Evolutionary conservation across 805 yeast species (phyloP).

Genomic region (Candida qinlingensis): DNA sequence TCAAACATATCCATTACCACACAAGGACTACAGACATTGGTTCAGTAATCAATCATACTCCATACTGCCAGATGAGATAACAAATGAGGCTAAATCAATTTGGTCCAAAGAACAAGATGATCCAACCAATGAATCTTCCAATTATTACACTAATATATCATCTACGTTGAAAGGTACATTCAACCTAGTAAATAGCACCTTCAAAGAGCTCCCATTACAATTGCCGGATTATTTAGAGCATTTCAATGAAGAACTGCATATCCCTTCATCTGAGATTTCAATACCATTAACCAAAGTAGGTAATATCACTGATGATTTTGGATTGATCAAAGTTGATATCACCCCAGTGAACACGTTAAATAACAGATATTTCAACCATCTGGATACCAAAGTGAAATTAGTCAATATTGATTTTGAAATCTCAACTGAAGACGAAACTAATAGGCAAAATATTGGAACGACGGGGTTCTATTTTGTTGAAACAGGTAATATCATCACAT

Average conservation of each 20-base stretch:
- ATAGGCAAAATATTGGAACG: conserved; percentile 45
- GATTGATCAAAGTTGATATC: conserved; percentile 23
- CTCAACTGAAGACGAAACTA: conserved; percentile 41
- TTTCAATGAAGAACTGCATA: conserved; percentile 12
- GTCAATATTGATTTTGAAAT: conserved; percentile 29
- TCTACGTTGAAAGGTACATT: conserved; percentile 43
- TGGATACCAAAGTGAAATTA: conserved; percentile 35
- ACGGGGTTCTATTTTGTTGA: conserved; percentile 63
- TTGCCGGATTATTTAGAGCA: conserved; percentile 18
- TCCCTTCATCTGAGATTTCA: conserved; percentile 7
- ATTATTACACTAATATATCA: conserved; percentile 41
- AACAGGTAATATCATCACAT: conserved; percentile 55
- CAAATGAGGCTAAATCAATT: conserved; percentile 40
- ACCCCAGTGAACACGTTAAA: conserved; percentile 15
- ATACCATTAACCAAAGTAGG: conserved; percentile 9
- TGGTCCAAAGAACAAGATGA: conserved; percentile 40
- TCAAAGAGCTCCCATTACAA: conserved; percentile 16
- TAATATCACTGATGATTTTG: conserved; percentile 31
- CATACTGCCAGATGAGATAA: conserved; percentile 55
- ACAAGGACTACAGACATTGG: conserved; percentile 39
- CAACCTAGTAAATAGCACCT: conserved; percentile 16
- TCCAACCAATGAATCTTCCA: conserved; percentile 1
- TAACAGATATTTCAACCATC: conserved; percentile 26
- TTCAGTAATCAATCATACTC: conserved; percentile 46
- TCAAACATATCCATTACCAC: conserved; percentile 54